Evolutionary conservation across 768 basidiomycete species (phyloP), one percentile per base, ranked within the genome.

Genomic region (Suillus luteus): DNA sequence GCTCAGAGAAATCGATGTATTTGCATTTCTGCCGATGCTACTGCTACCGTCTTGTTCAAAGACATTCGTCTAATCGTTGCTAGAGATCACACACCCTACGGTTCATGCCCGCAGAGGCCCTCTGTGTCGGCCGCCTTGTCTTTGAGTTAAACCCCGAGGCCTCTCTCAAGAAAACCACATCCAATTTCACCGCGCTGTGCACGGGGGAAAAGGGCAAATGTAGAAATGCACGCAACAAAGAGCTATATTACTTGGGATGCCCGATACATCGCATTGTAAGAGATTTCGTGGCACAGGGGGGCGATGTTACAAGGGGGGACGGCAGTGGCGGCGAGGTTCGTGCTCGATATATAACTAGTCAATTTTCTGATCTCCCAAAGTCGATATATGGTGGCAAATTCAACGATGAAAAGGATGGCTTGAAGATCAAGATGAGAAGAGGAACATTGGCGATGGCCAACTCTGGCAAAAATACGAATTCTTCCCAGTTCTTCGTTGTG

Each of bases 371-470:
- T 58, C 59, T 62, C 60, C 10, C 37, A 22, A 49, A 81, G 80
- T 82, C 80, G 33, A 78, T 80, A 54, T 82, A 82, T 62, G 82
- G 83, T 4, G 78, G 79, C 0, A 77, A 80, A 64, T 84, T 83
- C 72, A 79, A 81, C 70, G 82, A 82, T 65, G 81, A 84, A 66
- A 83, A 84, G 63, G 79, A 81, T 43, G 83, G 83, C 19, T 71
- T 86, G 59, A 80, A 81, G 65, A 71, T 67, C 37, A 72, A 75
- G 38, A 77, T 79, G 60, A 70, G 67, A 31, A 75, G 75, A 46
- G 83, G 84, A 0, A 79, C 81, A 2, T 71, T 86, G 24, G 82
- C 79, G 0, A 85, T 85, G 83, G 83, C 83, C 3, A 83, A 82
- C 69, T 80, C 81, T 35, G 81, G 81, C 27, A 79, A 83, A 69